These are phyloP conservation scores for Hydnomerulius pinastri DNA, from an alignment of 768 basidiomycete species.

Conservation along the genomic window DNA sequence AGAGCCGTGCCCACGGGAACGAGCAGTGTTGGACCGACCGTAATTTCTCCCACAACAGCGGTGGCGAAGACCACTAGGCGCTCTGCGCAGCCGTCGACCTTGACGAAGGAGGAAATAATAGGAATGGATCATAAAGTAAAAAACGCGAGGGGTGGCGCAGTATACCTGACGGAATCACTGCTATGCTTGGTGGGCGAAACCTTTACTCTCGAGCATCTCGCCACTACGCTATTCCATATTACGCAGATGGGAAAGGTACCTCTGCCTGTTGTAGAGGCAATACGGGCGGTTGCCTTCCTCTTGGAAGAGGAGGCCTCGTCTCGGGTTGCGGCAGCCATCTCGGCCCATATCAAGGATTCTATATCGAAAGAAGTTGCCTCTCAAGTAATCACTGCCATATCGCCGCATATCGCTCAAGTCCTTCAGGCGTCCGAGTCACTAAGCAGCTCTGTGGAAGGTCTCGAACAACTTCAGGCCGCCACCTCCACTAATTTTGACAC, in stretches of 20 bases:
- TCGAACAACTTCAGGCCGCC: background rate
- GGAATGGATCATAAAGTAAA: background rate
- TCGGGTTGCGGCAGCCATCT: background rate
- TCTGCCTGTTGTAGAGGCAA: background rate
- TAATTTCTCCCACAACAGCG: too few relatives aligned
- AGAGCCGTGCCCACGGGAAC: too few relatives aligned
- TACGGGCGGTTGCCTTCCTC: slow-evolving; percentile 1
- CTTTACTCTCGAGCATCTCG: background rate
- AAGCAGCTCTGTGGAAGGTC: background rate
- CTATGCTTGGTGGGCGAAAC: slow-evolving; percentile 2
- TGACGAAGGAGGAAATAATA: background rate
- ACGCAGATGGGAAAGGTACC: background rate
- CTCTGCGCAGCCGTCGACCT: background rate
- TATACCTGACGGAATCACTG: background rate
- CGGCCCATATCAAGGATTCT: background rate
- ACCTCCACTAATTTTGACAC: background rate
- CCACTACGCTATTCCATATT: background rate
- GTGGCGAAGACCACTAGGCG: background rate
- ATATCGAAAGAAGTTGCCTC: background rate
- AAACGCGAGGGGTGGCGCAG: background rate
- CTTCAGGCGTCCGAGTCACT: background rate
- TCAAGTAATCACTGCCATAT: background rate
- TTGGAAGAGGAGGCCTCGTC: background rate
- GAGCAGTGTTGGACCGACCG: too few relatives aligned
- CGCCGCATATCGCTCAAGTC: background rate